Base-by-base conservation (phyloP, 2,329 filamentous ascomycete genomes). In the Torrubiella hemipterigena region DNA sequence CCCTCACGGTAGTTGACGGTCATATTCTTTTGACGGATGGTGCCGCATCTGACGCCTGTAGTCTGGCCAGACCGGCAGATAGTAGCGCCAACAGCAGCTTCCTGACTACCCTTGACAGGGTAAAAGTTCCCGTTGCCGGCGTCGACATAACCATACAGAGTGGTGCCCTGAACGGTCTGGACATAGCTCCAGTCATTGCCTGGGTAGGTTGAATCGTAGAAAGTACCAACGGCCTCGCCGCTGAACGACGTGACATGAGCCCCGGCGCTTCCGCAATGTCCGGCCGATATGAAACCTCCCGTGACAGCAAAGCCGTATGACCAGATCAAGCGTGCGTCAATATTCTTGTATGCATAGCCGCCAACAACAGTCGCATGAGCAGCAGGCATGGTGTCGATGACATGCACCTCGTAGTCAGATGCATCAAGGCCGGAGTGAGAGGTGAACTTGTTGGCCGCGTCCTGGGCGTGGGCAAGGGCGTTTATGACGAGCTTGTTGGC, bases 331-430 rank as follows among this genome's bases (percentile, higher is more conserved):
- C n/a, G 31, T 16, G 19, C n/a, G 29, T 34, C 27, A 25, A 38
- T 36, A n/a, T n/a, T n/a, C 27, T 33, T 14, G 24, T 33, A 38
- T 15, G 36, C 33, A 20, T 38, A 33, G n/a, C 36, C 36, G 9
- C 33, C 36, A 6, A 14, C 15, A 17, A 38, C 28, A 10, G 26
- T 31, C 14, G 21, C 28, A 20, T 22, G 21, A 12, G 30, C 33
- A 20, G 14, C 27, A 7, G 34, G 34, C 28, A 38, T 13, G 18
- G 33, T 17, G 22, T 33, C 19, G 22, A 36, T 28, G 15, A 14
- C 31, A 9, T 24, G 33, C 13, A 38, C 34, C 24, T 36, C 36
- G 25, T 33, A 38, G 19, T 38, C 33, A 33, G 33, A 36, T 28
- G 30, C 19, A 14, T 27, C 13, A 20, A 38, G 36, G n/a, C 36